Evolutionary conservation across 2,329 filamentous ascomycete genomes (phyloP), one percentile per base, ranked within the genome.

Genomic region (Chaetomiaceae sp.): DNA sequence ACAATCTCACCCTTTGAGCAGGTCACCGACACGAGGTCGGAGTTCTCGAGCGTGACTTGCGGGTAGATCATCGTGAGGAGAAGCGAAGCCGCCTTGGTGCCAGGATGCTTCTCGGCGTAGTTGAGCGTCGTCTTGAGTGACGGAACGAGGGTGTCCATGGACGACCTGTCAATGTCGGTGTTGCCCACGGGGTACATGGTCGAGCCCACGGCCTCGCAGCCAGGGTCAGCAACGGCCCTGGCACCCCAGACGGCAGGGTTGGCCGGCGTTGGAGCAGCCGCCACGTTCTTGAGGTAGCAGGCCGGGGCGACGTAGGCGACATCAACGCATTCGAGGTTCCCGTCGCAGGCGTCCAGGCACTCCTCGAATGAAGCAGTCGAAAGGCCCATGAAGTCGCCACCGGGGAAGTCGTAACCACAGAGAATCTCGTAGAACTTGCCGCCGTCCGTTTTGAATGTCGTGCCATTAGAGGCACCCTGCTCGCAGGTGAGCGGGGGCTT

Each of bases 401-500:
- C 48, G 19, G 48, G 19, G 23, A 27, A 51, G 39, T 45, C 48
- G 39, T 19, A 27, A 22, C 39, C 48, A 11, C 40, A 43, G 43
- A 23, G 9, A 14, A 36, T 37, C 15, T 44, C 29, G 31, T 51
- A 36, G 22, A 37, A 43, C 19, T 43, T 43, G 12, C 47, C 38
- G 15, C 8, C 15, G 9, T 31, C 25, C 4, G 40, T 31, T 8
- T 31, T 43, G 40, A 29, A 43, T 23, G 25, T 43, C 4, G 23
- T 43, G 9, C 40, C 40, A 19, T 43, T 20, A n/a, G 25, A 2
- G 12, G 23, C n/a, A 4, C 25, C 15, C 7, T 31, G 4, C 14
- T 29, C 38, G 23, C 49, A 52, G 34, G 49, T 46, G 49, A 43
- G 40, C 12, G 40, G 34, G 6, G 42, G 29, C 49, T 52, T 46